phyloP scores from a whole-genome alignment of 2,329 filamentous ascomycete species.

The Cladophialophora chaetospira region DNA sequence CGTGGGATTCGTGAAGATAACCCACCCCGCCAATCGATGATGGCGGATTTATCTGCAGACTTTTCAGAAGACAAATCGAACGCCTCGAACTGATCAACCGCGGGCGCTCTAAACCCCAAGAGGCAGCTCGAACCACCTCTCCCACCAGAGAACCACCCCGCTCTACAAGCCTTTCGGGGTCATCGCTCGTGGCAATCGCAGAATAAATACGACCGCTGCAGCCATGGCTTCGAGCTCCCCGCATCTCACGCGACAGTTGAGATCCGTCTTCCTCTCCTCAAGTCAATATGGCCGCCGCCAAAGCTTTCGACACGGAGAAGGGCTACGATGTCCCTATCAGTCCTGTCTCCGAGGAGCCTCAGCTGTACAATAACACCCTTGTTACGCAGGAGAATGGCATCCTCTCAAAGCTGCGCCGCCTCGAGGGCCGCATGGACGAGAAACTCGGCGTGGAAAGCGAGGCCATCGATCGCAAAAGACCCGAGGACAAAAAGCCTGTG shows the following conservation, averaged over 20 bases:
- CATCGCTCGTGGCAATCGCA: neutral
- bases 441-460: conserved; percentile 53
- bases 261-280: neutral
- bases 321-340: conserved; percentile 7
- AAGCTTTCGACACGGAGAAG: conserved; percentile 18
- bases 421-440: conserved; percentile 47
- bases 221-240: neutral
- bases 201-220: conserved; percentile 9
- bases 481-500: conserved; percentile 47
- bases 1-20: conserved; percentile 3
- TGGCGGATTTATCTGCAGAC: conserved; percentile 2
- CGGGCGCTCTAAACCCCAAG: neutral
- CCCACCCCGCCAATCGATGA: conserved; percentile 1
- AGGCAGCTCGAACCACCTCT: no score
- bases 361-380: conserved; percentile 27
- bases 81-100: conserved; percentile 10
- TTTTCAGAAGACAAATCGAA: conserved; percentile 4
- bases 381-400: conserved; percentile 26
- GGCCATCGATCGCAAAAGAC: conserved; percentile 50
- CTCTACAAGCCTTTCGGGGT: no score
- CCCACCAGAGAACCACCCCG: no score
- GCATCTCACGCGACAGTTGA: conserved; percentile 1
- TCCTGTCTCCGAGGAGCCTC: neutral
- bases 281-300: neutral
- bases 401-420: conserved; percentile 25